Percentiles rank a stretch among this genome's conserved stretches.
These are phyloP conservation scores for Mycena haematopus DNA, from an alignment of 768 basidiomycete genomes.

Conservation along the genomic window DNA sequence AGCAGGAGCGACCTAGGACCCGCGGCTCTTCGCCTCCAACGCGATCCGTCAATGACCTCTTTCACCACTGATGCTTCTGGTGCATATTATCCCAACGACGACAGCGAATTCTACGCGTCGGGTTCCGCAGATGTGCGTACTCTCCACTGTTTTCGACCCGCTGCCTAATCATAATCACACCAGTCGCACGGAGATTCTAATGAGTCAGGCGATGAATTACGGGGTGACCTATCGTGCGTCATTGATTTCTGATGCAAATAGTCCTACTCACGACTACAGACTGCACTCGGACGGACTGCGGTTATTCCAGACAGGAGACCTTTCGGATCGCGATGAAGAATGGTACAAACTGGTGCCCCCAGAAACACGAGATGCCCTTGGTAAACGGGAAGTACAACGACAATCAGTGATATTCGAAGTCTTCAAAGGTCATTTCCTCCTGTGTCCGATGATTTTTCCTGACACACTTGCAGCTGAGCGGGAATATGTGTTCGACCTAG, in stretches of 20 bases:
- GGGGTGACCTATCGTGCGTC: slow-evolving; percentile 47
- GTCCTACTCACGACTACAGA: slow-evolving; percentile 41
- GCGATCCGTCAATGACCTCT: slow-evolving; percentile 44
- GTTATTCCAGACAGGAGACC: slow-evolving; percentile 70
- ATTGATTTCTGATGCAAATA: slow-evolving; percentile 19
- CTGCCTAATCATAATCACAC: slow-evolving; percentile 19
- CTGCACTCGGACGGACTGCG: slow-evolving; percentile 66
- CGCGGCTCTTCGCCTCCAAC: slow-evolving; percentile 31
- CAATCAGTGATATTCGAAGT: slow-evolving; percentile 91
- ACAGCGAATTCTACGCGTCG: slow-evolving; percentile 40
- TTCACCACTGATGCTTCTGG: slow-evolving; percentile 38
- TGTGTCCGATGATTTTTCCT: not conserved
- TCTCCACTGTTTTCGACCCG: slow-evolving; percentile 8
- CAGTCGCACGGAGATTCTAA: slow-evolving; percentile 37
- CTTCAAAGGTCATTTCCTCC: slow-evolving; percentile 53
- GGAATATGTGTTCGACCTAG: slow-evolving; percentile 85
- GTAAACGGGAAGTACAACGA: slow-evolving; percentile 79
- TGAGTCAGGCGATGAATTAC: slow-evolving; percentile 35
- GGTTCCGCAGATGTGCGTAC: slow-evolving; percentile 41
- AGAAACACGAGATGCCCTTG: slow-evolving; percentile 73
- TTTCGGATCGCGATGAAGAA: slow-evolving; percentile 74
- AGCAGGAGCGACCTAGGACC: slow-evolving; percentile 47
- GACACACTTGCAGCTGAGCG: slow-evolving; percentile 61
- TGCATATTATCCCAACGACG: slow-evolving; percentile 47
- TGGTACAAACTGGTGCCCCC: slow-evolving; percentile 83